Evolutionary conservation across 148 eudicot species (phyloP).

Genomic region (Simmondsia chinensis): DNA sequence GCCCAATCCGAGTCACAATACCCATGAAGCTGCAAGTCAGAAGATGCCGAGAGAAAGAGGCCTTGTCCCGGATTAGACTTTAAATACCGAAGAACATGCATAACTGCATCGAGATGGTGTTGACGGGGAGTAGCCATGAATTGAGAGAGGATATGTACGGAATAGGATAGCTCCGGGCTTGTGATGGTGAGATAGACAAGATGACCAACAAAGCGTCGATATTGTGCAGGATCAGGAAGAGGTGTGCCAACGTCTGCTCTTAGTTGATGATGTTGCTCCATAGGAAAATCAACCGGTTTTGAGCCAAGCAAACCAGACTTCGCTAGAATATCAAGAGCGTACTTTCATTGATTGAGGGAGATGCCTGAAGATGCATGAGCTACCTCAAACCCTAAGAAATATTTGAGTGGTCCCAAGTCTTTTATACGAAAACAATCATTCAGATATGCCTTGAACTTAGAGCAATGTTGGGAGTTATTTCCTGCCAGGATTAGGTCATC

Average conservation of each 20-base stretch:
- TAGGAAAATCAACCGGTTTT: neutral
- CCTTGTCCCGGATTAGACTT: neutral
- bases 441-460: neutral
- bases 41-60: too few species aligned
- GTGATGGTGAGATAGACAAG: too few species aligned
- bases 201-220: too few species aligned
- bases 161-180: too few species aligned
- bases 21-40: too few species aligned
- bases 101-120: neutral
- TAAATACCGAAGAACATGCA: neutral
- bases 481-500: conserved; percentile 9
- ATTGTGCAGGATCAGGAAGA: too few species aligned
- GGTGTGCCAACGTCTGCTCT: too few species aligned
- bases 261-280: neutral
- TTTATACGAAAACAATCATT: neutral
- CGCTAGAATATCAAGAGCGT: neutral
- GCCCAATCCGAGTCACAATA: too few species aligned
- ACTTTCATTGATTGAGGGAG: neutral
- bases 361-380: neutral
- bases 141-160: neutral
- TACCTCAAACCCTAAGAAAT: neutral
- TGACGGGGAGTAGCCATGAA: neutral
- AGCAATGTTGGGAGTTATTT: neutral
- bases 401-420: neutral
- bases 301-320: neutral